Conservation (phyloP, 1,139 yeast genomes). For the Sugiyamaella novakii region DNA sequence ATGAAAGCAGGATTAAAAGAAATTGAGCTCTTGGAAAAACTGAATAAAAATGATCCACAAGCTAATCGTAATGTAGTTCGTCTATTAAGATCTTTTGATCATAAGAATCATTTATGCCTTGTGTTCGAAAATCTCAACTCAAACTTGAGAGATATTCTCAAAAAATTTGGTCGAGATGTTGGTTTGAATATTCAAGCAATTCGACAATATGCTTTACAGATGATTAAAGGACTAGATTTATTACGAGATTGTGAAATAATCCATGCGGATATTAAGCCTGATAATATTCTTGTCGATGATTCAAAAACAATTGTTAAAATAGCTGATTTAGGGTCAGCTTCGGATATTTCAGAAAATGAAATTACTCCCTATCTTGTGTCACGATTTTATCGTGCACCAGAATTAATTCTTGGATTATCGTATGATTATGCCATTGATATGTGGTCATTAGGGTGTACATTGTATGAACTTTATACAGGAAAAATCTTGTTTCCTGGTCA, state of each 20-base stretch:
- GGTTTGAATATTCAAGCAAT: conserved; percentile 64
- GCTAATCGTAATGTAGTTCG: conserved; percentile 71
- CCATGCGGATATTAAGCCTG: conserved; percentile 90
- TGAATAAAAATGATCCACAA: conserved; percentile 67
- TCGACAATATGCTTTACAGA: conserved; percentile 78
- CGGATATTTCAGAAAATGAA: conserved; percentile 67
- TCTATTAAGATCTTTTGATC: conserved; percentile 76
- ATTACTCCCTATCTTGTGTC: conserved; percentile 86
- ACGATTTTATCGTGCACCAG: conserved; percentile 91
- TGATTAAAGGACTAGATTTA: conserved; percentile 74
- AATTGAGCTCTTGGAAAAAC: conserved; percentile 66
- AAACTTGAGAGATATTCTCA: conserved; percentile 80
- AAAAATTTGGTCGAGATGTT: conserved; percentile 73
- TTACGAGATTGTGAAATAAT: conserved; percentile 76
- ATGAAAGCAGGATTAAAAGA: conserved; percentile 76
- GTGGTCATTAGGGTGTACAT: conserved; percentile 91
- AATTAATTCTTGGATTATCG: conserved; percentile 81
- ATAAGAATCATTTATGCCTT: conserved; percentile 81
- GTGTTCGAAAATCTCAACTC: conserved; percentile 79
- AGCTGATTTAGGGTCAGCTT: conserved; percentile 88
- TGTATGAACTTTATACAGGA: conserved; percentile 84
- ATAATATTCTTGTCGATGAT: conserved; percentile 74
- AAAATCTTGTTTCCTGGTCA: conserved; percentile 82
- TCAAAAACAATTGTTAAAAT: conserved; percentile 83
- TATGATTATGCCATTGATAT: conserved; percentile 81